Percentiles rank a stretch among this genome's conserved stretches.
Conservation (phyloP, 306 rosid genomes). For the Mimosa pudica region DNA sequence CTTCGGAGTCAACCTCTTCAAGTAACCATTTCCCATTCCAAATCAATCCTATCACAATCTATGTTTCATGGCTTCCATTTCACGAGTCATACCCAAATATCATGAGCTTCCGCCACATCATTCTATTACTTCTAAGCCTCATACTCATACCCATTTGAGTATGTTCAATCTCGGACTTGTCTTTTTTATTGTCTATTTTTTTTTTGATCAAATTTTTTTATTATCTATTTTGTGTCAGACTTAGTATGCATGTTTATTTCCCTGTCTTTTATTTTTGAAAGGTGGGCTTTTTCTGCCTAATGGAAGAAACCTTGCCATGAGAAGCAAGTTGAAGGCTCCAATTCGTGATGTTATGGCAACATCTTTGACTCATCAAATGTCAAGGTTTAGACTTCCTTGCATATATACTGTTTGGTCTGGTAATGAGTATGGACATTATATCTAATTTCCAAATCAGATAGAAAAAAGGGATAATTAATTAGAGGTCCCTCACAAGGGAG, state of each 20-base stretch:
- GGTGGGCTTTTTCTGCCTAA: background rate
- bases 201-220: too few species aligned
- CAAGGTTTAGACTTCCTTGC: background rate
- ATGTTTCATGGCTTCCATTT: constrained; percentile 6
- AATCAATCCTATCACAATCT: background rate
- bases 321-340: constrained; percentile 11
- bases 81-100: background rate
- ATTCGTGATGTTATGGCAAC: background rate
- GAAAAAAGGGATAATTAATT: too few species aligned
- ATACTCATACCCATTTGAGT: background rate
- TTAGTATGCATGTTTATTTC: background rate
- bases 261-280: background rate
- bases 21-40: background rate
- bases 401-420: constrained; percentile 3
- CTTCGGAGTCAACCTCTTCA: background rate
- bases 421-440: constrained; percentile 11
- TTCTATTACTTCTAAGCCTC: background rate
- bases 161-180: background rate
- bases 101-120: background rate
- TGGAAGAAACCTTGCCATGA: constrained; percentile 13
- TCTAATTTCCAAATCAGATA: background rate
- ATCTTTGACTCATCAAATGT: background rate
- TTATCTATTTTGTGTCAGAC: too few species aligned
- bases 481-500: too few species aligned
- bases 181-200: background rate